These are phyloP conservation scores for Ceratobasidium theobromae DNA, from an alignment of 1,284 basidiomycete species.

Conservation along the genomic window DNA sequence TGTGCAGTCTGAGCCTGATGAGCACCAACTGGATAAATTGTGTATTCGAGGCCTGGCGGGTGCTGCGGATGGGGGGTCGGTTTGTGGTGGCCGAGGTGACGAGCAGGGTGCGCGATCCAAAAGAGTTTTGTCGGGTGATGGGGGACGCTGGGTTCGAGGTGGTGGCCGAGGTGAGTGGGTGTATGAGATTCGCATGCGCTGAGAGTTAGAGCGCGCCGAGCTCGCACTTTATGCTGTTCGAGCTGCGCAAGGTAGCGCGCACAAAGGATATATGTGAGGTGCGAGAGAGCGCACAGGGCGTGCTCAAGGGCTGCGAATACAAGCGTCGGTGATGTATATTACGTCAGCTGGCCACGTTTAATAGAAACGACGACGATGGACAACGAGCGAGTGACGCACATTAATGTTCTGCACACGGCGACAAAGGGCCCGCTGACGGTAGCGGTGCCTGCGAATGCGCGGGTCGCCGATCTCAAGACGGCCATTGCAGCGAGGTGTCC, in stretches of 20 bases:
- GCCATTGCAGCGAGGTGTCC: slow-evolving; percentile 61
- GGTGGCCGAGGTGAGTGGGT: slow-evolving; percentile 61
- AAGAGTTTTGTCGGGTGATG: slow-evolving; percentile 76
- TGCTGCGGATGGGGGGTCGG: slow-evolving; percentile 84
- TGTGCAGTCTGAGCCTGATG: slow-evolving; percentile 97
- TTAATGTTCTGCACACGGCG: slow-evolving; percentile 15
- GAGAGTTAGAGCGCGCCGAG: slow-evolving; percentile 64
- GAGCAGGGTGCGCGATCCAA: slow-evolving; percentile 75
- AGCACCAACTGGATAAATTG: slow-evolving; percentile 94
- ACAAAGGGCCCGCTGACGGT: slow-evolving; percentile 18
- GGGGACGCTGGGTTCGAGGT: slow-evolving; percentile 79
- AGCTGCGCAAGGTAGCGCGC: slow-evolving; percentile 70
- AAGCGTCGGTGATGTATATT: slow-evolving; percentile 69
- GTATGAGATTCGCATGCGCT: slow-evolving; percentile 30
- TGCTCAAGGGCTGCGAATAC: slow-evolving; percentile 94
- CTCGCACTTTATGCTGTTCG: slow-evolving; percentile 86
- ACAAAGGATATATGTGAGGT: slow-evolving; percentile 55
- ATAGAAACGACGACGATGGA: slow-evolving; percentile 1
- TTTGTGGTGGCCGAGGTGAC: slow-evolving; percentile 96
- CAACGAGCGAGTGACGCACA: slow-evolving; percentile 1
- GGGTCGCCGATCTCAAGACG: slow-evolving; percentile 65
- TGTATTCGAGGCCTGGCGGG: slow-evolving; percentile 84
- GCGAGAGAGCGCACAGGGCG: slow-evolving; percentile 57
- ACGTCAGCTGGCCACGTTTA: slow-evolving; percentile 32
- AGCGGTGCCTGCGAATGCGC: slow-evolving; percentile 51